Percentiles rank a stretch among this genome's conserved stretches.
These are phyloP conservation scores for Albizia julibrissin DNA, from an alignment of 306 rosid species.

Conservation along the genomic window DNA sequence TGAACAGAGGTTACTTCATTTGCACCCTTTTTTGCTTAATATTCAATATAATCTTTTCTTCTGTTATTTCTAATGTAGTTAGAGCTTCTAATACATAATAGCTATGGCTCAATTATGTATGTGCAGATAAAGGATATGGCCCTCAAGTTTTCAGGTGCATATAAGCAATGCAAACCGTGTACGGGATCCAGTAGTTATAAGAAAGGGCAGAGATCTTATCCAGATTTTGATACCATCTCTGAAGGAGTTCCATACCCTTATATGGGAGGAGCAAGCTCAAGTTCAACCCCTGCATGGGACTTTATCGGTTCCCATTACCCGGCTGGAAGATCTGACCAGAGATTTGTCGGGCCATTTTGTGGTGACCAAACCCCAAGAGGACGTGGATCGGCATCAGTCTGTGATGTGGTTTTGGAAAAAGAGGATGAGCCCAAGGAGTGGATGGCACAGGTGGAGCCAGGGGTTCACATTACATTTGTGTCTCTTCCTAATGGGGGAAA, in stretches of 20 bases:
- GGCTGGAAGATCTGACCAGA: slow-evolving; percentile 56
- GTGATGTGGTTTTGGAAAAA: slow-evolving; percentile 83
- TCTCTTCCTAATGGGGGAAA: slow-evolving; percentile 94
- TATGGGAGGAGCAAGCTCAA: slow-evolving; percentile 86
- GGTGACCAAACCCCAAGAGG: slow-evolving; percentile 77
- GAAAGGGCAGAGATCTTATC: slow-evolving; percentile 81
- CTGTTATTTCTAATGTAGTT: neutral
- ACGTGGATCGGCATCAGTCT: slow-evolving; percentile 54
- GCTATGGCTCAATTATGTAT: slow-evolving; percentile 2
- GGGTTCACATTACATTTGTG: slow-evolving; percentile 83
- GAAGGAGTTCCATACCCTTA: slow-evolving; percentile 89
- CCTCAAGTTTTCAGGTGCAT: slow-evolving; percentile 80
- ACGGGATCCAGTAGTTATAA: slow-evolving; percentile 70
- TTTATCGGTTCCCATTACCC: slow-evolving; percentile 68
- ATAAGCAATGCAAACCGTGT: slow-evolving; percentile 81
- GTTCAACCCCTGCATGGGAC: slow-evolving; percentile 97
- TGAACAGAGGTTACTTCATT: neutral
- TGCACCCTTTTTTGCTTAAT: too few relatives aligned
- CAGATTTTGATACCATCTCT: slow-evolving; percentile 82
- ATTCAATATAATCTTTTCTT: neutral
- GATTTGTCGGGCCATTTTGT: slow-evolving; percentile 49
- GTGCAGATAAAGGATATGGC: slow-evolving; percentile 92
- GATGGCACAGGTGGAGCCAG: slow-evolving; percentile 98
- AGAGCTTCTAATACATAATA: slow-evolving; percentile 5
- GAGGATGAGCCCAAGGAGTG: slow-evolving; percentile 90